Conservation (phyloP, 2,329 filamentous ascomycete species). For the Claviceps fusiformis region DNA sequence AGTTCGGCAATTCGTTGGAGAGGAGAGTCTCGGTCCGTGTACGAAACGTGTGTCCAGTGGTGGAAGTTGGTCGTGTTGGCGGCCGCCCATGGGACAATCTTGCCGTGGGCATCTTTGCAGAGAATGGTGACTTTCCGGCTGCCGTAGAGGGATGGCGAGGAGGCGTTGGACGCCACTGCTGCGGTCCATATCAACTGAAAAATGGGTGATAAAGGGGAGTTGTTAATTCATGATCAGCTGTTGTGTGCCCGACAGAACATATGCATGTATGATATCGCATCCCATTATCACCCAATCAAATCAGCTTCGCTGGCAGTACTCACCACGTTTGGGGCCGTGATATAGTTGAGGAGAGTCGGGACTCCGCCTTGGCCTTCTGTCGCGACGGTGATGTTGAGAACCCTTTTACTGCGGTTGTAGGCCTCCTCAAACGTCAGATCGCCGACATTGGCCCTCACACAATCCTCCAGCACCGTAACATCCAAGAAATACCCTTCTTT, state of each 20-base stretch:
- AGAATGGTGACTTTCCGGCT: constrained; percentile 51
- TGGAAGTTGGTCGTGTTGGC: constrained; percentile 47
- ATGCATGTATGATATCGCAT: neutral
- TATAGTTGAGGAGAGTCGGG: constrained; percentile 77
- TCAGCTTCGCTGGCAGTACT: constrained; percentile 21
- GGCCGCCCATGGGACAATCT: constrained; percentile 61
- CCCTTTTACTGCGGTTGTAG: constrained; percentile 68
- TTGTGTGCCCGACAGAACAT: neutral
- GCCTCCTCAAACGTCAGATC: constrained; percentile 90
- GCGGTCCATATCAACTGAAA: constrained; percentile 64
- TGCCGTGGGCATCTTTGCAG: constrained; percentile 63
- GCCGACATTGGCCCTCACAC: constrained; percentile 72
- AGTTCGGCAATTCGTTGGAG: constrained; percentile 64
- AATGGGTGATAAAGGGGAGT: neutral
- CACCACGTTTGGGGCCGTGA: constrained; percentile 87
- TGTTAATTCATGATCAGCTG: neutral
- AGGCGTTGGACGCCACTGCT: constrained; percentile 61
- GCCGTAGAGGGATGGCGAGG: constrained; percentile 50
- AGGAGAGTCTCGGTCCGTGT: constrained; percentile 50
- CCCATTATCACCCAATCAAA: neutral
- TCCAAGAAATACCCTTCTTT: constrained; percentile 75
- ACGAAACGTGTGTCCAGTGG: constrained; percentile 53
- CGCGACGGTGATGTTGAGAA: constrained; percentile 84
- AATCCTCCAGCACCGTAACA: constrained; percentile 66
- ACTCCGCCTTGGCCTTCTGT: constrained; percentile 61